Percentiles rank a stretch among this genome's conserved stretches.
These are phyloP conservation scores for Didymella segeticola DNA, from an alignment of 2,329 filamentous ascomycete species.

Conservation along the genomic window DNA sequence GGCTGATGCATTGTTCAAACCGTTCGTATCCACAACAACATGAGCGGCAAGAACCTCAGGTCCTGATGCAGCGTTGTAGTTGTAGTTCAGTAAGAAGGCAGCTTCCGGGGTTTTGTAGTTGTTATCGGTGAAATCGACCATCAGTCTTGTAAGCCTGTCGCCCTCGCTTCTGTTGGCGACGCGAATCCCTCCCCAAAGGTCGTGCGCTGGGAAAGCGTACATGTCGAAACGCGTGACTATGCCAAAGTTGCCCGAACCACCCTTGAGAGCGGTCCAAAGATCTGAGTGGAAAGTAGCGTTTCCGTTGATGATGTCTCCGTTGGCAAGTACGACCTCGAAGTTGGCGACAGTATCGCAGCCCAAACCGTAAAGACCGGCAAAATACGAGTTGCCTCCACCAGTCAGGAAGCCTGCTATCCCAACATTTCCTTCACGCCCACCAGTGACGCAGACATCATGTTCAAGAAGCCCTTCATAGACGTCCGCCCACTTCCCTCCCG, in stretches of 20 bases:
- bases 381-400: slow-evolving; percentile 36
- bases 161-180: neutral
- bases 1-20: slow-evolving; percentile 3
- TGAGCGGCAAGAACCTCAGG: slow-evolving; percentile 12
- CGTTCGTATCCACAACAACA: slow-evolving; percentile 16
- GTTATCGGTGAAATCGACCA: slow-evolving; percentile 31
- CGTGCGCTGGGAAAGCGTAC: slow-evolving; percentile 27
- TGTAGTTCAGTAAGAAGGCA: slow-evolving; percentile 19
- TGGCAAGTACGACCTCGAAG: slow-evolving; percentile 46
- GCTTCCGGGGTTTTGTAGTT: slow-evolving; percentile 24
- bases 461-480: slow-evolving; percentile 44
- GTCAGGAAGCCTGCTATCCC: slow-evolving; percentile 40
- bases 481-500: slow-evolving; percentile 43
- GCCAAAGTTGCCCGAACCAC: slow-evolving; percentile 54
- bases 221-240: slow-evolving; percentile 53
- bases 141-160: neutral
- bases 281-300: slow-evolving; percentile 44
- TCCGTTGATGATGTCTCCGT: slow-evolving; percentile 46
- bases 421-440: slow-evolving; percentile 37
- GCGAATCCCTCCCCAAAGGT: slow-evolving; percentile 26
- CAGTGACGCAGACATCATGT: slow-evolving; percentile 18
- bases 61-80: slow-evolving; percentile 3
- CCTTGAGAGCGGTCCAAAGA: slow-evolving; percentile 52
- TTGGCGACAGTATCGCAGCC: slow-evolving; percentile 35
- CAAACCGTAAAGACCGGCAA: slow-evolving; percentile 16